phyloP scores from a whole-genome alignment of 2,329 filamentous ascomycete species.

The Thielaviopsis populi region DNA sequence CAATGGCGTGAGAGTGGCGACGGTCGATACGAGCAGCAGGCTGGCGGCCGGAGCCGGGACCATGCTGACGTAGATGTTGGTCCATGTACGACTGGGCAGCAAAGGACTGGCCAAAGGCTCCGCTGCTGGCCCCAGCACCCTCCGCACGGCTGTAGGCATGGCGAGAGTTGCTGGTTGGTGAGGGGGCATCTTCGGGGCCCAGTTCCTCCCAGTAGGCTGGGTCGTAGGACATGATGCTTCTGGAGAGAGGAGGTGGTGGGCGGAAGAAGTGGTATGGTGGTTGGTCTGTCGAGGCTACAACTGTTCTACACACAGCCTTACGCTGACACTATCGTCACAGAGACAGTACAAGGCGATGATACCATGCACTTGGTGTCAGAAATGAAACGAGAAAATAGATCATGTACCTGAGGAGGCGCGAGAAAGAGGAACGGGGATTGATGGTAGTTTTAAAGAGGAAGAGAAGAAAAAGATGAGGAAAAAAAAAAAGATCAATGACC shows the following conservation, averaged over 20 bases:
- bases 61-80: slow-evolving; percentile 4
- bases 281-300: not conserved
- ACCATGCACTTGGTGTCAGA: not conserved
- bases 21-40: slow-evolving; percentile 5
- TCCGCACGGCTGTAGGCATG: not conserved
- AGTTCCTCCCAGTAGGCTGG: not conserved
- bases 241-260: not conserved
- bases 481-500: slow-evolving; percentile 11
- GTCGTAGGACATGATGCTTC: not conserved
- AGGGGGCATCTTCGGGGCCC: not conserved
- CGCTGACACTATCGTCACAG: not conserved
- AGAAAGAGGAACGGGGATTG: not conserved
- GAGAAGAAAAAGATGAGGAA: no score
- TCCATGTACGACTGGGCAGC: slow-evolving; percentile 11
- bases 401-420: no score
- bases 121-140: slow-evolving; percentile 15
- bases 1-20: slow-evolving; percentile 9
- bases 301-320: not conserved
- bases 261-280: not conserved
- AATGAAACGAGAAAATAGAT: not conserved
- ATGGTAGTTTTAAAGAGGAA: not conserved
- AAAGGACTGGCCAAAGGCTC: slow-evolving; percentile 18
- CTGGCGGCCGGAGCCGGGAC: not conserved
- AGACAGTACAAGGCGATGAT: not conserved
- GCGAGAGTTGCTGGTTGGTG: not conserved